These are phyloP conservation scores for Dothiorella sarmentorum DNA, from an alignment of 2,329 filamentous ascomycete species.

Conservation along the genomic window DNA sequence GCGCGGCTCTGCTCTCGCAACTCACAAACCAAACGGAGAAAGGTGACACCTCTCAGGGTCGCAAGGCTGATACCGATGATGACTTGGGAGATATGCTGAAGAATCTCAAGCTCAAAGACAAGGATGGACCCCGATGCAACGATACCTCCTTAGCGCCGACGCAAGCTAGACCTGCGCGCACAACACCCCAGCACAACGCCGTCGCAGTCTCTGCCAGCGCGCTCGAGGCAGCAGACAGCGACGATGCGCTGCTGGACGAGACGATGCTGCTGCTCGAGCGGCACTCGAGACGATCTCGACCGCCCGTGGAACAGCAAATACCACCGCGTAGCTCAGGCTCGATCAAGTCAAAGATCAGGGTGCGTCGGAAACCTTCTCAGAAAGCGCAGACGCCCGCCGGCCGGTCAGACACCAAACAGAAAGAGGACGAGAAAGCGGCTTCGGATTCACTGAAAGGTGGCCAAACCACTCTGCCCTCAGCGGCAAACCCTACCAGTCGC, in stretches of 20 bases:
- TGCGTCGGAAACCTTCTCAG: conserved; percentile 24
- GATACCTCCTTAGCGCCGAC: neutral
- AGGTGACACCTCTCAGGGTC: neutral
- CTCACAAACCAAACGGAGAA: conserved; percentile 9
- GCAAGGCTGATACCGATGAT: neutral
- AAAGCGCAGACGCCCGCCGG: conserved; percentile 23
- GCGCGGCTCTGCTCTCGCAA: conserved; percentile 55
- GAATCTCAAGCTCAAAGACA: conserved; percentile 14
- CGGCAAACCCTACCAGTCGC: neutral
- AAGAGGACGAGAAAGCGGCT: conserved; percentile 15
- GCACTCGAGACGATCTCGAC: neutral
- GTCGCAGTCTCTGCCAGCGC: neutral
- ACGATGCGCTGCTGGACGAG: conserved; percentile 4
- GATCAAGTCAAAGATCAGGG: conserved; percentile 36
- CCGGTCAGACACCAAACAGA: conserved; percentile 26
- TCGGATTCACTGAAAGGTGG: conserved; percentile 9
- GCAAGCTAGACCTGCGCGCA: neutral
- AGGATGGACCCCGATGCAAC: neutral
- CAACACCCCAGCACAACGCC: neutral
- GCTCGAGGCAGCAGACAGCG: neutral
- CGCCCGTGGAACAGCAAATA: neutral
- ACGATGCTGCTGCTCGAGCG: neutral
- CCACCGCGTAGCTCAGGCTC: neutral
- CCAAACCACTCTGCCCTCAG: neutral
- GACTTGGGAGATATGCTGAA: conserved; percentile 10